Conservation (phyloP, 305 asterid genomes). For the Fraxinus baroniana region DNA sequence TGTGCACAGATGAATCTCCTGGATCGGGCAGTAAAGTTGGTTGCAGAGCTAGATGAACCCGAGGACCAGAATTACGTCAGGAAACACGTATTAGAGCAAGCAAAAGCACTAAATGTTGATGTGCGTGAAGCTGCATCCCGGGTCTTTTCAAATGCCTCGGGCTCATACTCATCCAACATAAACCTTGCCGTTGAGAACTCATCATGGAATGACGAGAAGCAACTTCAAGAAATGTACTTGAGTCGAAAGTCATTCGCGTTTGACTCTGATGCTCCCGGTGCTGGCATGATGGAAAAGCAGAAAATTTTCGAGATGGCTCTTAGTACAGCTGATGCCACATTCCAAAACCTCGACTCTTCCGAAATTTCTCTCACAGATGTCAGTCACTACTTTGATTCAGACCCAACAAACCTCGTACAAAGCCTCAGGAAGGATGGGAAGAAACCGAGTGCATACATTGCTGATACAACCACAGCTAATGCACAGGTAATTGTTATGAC, state of each 20-base stretch:
- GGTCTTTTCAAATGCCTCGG: conserved; percentile 88
- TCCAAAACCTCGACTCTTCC: conserved; percentile 96
- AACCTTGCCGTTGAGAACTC: conserved; percentile 97
- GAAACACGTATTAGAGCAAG: conserved; percentile 55
- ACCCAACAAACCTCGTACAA: conserved; percentile 96
- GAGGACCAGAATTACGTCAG: conserved; percentile 70
- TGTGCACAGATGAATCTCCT: conserved; percentile 83
- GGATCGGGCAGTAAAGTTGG: conserved; percentile 93
- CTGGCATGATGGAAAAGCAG: conserved; percentile 85
- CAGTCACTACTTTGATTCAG: conserved; percentile 94
- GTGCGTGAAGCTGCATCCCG: conserved; percentile 94
- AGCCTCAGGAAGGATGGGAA: conserved; percentile 88
- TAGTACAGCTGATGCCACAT: conserved; percentile 94
- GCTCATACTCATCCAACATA: conserved; percentile 87
- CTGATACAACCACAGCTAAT: conserved; percentile 97
- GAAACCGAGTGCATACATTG: conserved; percentile 93
- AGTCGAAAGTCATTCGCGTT: conserved; percentile 95
- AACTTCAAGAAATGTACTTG: conserved; percentile 97
- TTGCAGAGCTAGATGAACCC: conserved; percentile 96
- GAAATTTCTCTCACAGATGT: conserved; percentile 96
- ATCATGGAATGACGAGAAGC: conserved; percentile 97
- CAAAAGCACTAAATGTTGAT: conserved; percentile 59
- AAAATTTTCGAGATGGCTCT: conserved; percentile 94
- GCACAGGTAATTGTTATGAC: conserved; percentile 63
- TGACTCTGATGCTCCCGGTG: conserved; percentile 91